Conservation (phyloP, 2,329 filamentous ascomycete genomes). For the Chaetomium olivaceum region DNA sequence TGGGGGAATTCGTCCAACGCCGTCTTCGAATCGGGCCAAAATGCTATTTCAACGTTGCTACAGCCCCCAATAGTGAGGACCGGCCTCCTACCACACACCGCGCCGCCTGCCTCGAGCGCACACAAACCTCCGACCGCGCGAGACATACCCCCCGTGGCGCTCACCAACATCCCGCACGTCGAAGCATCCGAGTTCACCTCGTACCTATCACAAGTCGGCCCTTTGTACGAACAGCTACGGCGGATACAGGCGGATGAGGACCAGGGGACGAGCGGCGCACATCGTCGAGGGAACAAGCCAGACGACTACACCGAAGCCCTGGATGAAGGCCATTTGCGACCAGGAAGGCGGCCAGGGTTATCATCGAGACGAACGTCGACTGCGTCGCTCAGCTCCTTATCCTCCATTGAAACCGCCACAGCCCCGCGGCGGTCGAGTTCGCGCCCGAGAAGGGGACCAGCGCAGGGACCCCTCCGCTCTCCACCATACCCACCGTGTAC, state of each 20-base stretch:
- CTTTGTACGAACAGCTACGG: constrained; percentile 84
- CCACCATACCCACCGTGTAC: constrained; percentile 89
- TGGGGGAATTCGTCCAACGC: constrained; percentile 57
- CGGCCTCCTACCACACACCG: constrained; percentile 76
- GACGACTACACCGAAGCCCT: constrained; percentile 46
- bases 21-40: constrained; percentile 73
- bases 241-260: constrained; percentile 78
- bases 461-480: constrained; percentile 81
- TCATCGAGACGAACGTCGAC: constrained; percentile 44
- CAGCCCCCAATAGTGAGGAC: constrained; percentile 88
- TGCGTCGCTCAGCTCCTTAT: constrained; percentile 52
- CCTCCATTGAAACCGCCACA: constrained; percentile 48
- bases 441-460: constrained; percentile 56
- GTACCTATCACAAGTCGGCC: constrained; percentile 83
- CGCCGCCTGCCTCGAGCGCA: constrained; percentile 66
- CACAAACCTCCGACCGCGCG: constrained; percentile 81
- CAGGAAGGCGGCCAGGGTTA: constrained; percentile 43
- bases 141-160: constrained; percentile 89
- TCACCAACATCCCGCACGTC: constrained; percentile 84
- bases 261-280: constrained; percentile 50
- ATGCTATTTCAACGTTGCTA: constrained; percentile 93
- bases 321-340: constrained; percentile 51
- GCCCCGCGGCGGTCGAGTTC: constrained; percentile 49
- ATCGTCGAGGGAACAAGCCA: constrained; percentile 41
- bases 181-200: constrained; percentile 77